Base-by-base conservation (phyloP, 768 basidiomycete species). In the Rossbeevera mucosa region DNA sequence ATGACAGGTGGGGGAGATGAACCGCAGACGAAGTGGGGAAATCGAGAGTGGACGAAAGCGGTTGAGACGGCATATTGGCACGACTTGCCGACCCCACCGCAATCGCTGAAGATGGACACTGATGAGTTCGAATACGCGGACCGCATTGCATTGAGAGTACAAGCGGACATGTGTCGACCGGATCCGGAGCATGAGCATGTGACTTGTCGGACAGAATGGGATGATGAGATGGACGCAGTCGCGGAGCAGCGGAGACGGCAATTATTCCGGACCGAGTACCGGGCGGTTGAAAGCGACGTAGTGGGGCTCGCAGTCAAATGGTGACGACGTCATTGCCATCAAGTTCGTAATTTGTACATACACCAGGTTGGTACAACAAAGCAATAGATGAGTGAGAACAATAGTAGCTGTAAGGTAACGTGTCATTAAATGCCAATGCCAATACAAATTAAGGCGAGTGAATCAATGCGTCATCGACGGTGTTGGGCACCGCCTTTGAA, bases 51-150 rank as follows among this genome's bases (percentile, higher is more conserved):
- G 91, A 86, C 85, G 30, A 76, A 77, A 60, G 78, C 74, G 57
- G 91, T 94, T 29, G 94, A 96, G 68, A 79, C 75, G 52, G 77
- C 82, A 43, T 97, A 96, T 66, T 95, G 94, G 94, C 67, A 71
- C 51, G 70, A 65, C 48, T 57, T 74, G 43, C 73, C 73, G 2
- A 77, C 77, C 4, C 77, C 80, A 26, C 78, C 77, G 16, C 67
- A 71, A 22, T 74, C 77, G n/a, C 76, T 75, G 11, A 55, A 51
- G 20, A 50, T 52, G 40, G 42, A 42, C 44, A 54, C 45, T 47
- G 47, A 40, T 30, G 58, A 53, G 44, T 3, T 55, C 38, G 45
- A 24, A 13, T 20, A 41, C 33, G 72, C 75, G 11, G 75, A 80
- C 57, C 50, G 42, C 30, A 56, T 79, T 29, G 75, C 76, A 0